Base-by-base conservation (phyloP, 805 yeast species). In the Candida corydali region DNA sequence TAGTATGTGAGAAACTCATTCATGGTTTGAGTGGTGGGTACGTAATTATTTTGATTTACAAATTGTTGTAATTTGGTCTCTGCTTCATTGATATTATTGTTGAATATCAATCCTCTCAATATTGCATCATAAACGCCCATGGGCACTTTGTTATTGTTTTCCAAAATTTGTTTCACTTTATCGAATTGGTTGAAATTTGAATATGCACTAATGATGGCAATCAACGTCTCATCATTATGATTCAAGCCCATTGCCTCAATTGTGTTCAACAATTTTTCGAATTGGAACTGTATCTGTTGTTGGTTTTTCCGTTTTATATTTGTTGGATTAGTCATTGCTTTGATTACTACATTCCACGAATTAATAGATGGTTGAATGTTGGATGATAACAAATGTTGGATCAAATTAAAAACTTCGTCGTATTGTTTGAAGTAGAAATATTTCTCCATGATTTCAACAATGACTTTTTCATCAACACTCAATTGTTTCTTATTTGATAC, bases 271-370 rank as follows among this genome's bases (percentile, higher is more conserved):
- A 59, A 52, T 26, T 46, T 47, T 31, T 60, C 65, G 65, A 50
- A 17, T 49, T 56, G 10, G 3, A 12, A 17, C 29, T 30, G 9
- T 32, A 36, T 15, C 49, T 41, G 12, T 31, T 36, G 30, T 53
- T 55, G 30, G 55, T 64, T 39, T 57, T 58, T 5, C 47, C 45
- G 28, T 3, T 37, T 37, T 11, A 62, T 46, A 24, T 51, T 45
- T 5, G 44, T 41, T 3, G 69, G 61, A 41, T 55, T 61, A 7
- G 69, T 65, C 50, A 71, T 67, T 1, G 82, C 65, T 35, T 70
- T 61, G 34, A 84, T 57, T 19, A 82, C 64, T 35, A 73, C 66
- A 36, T 80, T 78, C 87, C 87, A 84, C 1, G 78, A 54, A 0
- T 55, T 45, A n/a, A 67, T 46, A 4, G 70, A 54, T n/a, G 78